Percentiles rank a stretch among this genome's conserved stretches.
Conservation (phyloP, 1,139 yeast species). For the Arxiozyma slooffiae region DNA sequence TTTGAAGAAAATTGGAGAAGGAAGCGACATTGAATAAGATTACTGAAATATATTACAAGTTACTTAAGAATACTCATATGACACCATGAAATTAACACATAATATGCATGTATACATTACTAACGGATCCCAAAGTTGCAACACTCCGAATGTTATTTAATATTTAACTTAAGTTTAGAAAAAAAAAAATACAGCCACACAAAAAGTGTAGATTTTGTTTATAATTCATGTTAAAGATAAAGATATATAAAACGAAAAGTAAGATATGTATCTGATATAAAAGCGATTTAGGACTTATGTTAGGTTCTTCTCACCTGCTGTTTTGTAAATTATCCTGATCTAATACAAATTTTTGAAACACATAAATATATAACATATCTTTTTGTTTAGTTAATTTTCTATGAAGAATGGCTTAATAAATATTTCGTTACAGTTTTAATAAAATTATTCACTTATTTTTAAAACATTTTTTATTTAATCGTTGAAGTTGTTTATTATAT, state of each 20-base stretch:
- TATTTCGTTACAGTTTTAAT: not conserved
- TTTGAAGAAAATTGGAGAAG: not conserved
- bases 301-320: too few relatives aligned
- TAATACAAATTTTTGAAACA: not conserved
- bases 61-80: not conserved
- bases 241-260: not conserved
- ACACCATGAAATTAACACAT: not conserved
- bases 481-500: not conserved
- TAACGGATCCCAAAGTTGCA: not conserved
- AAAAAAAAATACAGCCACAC: not conserved
- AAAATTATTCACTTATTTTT: not conserved
- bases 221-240: not conserved
- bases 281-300: not conserved
- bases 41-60: too few relatives aligned
- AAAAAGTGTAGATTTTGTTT: not conserved
- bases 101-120: not conserved
- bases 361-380: not conserved
- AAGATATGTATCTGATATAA: not conserved
- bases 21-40: not conserved
- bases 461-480: too few relatives aligned
- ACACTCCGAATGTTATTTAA: not conserved
- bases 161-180: too few relatives aligned
- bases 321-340: not conserved
- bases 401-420: not conserved
- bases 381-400: not conserved